These are phyloP conservation scores for Colletotrichum sp. DNA, from an alignment of 2,329 filamentous ascomycete genomes.

Conservation along the genomic window DNA sequence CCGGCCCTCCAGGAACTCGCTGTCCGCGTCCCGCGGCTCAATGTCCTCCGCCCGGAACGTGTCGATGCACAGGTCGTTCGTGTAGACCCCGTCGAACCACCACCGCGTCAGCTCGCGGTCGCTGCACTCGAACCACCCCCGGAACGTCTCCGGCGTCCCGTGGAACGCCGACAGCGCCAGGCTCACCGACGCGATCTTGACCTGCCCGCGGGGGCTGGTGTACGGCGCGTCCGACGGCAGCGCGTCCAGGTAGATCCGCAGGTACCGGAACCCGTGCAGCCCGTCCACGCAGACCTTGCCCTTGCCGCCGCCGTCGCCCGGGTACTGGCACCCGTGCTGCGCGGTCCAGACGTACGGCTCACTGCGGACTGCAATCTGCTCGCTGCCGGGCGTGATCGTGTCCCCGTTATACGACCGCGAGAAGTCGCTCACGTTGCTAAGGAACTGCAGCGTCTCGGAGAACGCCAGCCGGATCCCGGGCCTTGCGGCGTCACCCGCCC, in stretches of 20 bases:
- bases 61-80: constrained; percentile 53
- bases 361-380: constrained; percentile 52
- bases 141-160: constrained; percentile 53
- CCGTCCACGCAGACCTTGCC: constrained; percentile 55
- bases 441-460: constrained; percentile 51
- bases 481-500: constrained; percentile 20
- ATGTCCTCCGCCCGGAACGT: constrained; percentile 51
- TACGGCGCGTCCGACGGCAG: constrained; percentile 47
- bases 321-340: constrained; percentile 45
- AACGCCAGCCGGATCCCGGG: constrained; percentile 52
- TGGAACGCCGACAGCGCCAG: constrained; percentile 50
- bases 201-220: constrained; percentile 44
- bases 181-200: constrained; percentile 46
- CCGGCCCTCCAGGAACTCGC: constrained; percentile 47
- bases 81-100: constrained; percentile 60
- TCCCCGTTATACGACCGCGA: constrained; percentile 48
- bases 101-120: constrained; percentile 52
- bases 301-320: constrained; percentile 9
- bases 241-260: constrained; percentile 52
- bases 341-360: constrained; percentile 50
- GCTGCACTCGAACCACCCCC: constrained; percentile 58
- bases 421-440: constrained; percentile 51
- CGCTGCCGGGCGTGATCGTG: constrained; percentile 48
- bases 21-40: constrained; percentile 50
- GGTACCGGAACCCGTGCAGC: constrained; percentile 57